Conservation (phyloP, 257 asterid genomes). For the Nicotiana tabacum region DNA sequence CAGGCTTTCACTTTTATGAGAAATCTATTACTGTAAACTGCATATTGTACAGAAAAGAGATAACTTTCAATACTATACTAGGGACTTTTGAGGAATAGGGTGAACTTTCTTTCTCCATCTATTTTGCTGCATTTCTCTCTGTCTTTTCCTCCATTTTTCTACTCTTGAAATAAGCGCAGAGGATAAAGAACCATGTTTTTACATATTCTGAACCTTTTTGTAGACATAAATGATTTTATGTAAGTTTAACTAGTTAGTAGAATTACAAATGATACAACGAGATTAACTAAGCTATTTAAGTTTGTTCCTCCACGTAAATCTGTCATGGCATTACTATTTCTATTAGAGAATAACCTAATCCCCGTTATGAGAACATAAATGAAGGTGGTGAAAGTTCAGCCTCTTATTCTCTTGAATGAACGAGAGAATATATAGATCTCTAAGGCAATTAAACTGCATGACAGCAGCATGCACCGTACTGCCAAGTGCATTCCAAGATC, state of each 20-base stretch:
- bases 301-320: background rate
- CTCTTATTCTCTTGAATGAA: background rate
- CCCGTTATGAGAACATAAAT: background rate
- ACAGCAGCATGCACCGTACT: constrained; percentile 15
- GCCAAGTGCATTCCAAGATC: background rate
- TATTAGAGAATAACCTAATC: background rate
- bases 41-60: constrained; percentile 7
- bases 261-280: background rate
- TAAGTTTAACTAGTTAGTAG: background rate
- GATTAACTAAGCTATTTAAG: background rate
- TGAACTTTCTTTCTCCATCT: background rate
- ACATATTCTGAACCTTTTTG: background rate
- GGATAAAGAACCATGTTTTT: constrained; percentile 1
- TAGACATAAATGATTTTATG: background rate
- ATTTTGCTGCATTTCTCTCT: background rate
- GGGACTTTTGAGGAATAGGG: background rate
- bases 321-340: background rate
- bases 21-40: constrained; percentile 19
- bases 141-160: background rate
- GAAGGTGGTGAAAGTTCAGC: background rate
- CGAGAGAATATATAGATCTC: background rate
- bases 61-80: background rate
- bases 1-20: background rate
- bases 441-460: background rate
- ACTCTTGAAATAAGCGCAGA: constrained; percentile 2